Percentiles rank a stretch among this genome's conserved stretches.
Conservation (phyloP, 2,329 filamentous ascomycete species). For the Neopestalotiopsis clavispora region DNA sequence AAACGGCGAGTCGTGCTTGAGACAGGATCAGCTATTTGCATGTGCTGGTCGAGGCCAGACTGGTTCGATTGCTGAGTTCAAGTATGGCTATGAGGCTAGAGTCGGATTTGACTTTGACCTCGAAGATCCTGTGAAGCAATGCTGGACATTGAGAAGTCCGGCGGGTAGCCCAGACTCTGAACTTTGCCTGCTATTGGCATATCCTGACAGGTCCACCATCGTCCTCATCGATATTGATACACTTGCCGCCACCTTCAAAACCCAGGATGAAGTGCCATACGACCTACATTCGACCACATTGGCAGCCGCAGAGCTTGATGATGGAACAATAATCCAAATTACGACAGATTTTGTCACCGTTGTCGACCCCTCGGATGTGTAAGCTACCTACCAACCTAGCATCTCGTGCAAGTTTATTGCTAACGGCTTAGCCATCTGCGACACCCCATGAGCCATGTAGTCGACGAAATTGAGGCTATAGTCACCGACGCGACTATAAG, state of each 20-base stretch:
- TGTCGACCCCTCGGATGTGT: conserved; percentile 41
- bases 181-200: conserved; percentile 50
- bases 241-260: conserved; percentile 47
- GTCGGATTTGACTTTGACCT: conserved; percentile 64
- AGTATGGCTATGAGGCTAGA: conserved; percentile 71
- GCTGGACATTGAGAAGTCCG: conserved; percentile 54
- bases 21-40: conserved; percentile 66
- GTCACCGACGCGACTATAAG: conserved; percentile 50
- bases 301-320: conserved; percentile 39
- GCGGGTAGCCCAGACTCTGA: conserved; percentile 29
- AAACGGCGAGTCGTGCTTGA: conserved; percentile 29
- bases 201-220: conserved; percentile 53
- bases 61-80: conserved; percentile 71
- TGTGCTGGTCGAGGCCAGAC: conserved; percentile 67
- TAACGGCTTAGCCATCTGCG: conserved; percentile 32
- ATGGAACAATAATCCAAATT: conserved; percentile 54
- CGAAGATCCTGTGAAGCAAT: conserved; percentile 51
- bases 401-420: conserved; percentile 17
- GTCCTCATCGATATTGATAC: conserved; percentile 56
- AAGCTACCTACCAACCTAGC: conserved; percentile 26
- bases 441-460: conserved; percentile 37
- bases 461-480: conserved; percentile 29
- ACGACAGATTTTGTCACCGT: conserved; percentile 54
- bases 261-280: conserved; percentile 48
- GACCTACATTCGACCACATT: conserved; percentile 60